Evolutionary conservation across 177 flowering plant species (phyloP).

Genomic region (Vitis hybrid): DNA sequence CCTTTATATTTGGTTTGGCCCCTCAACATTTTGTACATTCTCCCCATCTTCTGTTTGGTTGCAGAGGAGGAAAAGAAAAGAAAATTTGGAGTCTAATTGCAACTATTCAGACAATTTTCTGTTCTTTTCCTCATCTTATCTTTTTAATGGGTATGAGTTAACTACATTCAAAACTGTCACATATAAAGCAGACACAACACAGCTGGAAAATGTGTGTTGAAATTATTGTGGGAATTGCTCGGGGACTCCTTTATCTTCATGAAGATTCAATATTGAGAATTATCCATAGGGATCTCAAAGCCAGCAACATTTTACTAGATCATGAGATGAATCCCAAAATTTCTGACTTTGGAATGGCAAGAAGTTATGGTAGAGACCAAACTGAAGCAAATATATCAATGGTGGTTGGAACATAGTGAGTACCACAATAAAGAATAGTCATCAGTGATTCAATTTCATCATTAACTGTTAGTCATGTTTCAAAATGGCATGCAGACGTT

Average conservation of each 20-base stretch:
- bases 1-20: slow-evolving; percentile 21
- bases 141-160: too few species aligned
- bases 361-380: slow-evolving; percentile 12
- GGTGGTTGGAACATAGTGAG: slow-evolving; percentile 22
- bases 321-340: slow-evolving; percentile 25
- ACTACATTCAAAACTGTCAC: too few species aligned
- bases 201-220: slow-evolving; percentile 8
- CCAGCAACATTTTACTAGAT: slow-evolving; percentile 38
- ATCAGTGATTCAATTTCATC: neutral
- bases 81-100: too few species aligned
- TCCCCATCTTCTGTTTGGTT: neutral
- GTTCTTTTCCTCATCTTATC: too few species aligned
- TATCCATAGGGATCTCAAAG: slow-evolving; percentile 39
- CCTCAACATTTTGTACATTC: neutral
- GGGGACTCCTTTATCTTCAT: slow-evolving; percentile 27
- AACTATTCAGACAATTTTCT: too few species aligned
- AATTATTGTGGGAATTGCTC: slow-evolving; percentile 17
- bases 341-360: slow-evolving; percentile 16
- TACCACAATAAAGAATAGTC: neutral
- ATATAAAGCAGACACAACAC: neutral
- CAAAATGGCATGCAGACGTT: slow-evolving; percentile 13
- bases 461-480: neutral
- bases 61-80: too few species aligned
- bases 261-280: slow-evolving; percentile 25
- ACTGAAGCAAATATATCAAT: slow-evolving; percentile 13